Evolutionary conservation across 352 stramenopile species (phyloP).

Genomic region (Phytophthora megakarya): DNA sequence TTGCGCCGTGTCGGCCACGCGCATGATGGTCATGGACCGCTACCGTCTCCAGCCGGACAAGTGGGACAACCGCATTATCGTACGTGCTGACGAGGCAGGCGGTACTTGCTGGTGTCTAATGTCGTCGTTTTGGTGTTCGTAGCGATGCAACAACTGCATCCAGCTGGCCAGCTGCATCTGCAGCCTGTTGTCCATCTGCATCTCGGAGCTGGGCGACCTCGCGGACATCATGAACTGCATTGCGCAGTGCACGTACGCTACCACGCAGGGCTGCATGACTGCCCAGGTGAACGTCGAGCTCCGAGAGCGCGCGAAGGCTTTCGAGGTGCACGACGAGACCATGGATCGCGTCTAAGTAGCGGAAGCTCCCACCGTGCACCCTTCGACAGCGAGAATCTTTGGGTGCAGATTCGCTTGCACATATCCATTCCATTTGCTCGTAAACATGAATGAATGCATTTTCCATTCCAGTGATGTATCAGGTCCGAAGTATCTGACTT

Average conservation of each 20-base stretch:
- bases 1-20: constrained; percentile 89
- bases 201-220: constrained; percentile 63
- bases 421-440: constrained; percentile 13
- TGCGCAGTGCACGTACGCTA: constrained; percentile 91
- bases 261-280: constrained; percentile 94
- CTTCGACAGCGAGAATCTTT: constrained; percentile 12
- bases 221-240: constrained; percentile 88
- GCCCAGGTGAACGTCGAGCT: constrained; percentile 93
- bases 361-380: neutral
- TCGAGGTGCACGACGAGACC: constrained; percentile 48
- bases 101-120: neutral
- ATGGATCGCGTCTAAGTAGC: constrained; percentile 69
- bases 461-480: constrained; percentile 27
- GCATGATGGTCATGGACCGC: constrained; percentile 91
- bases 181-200: constrained; percentile 77
- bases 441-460: constrained; percentile 25
- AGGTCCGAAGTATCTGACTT: too few species aligned
- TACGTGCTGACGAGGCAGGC: constrained; percentile 29
- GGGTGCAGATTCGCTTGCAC: constrained; percentile 11
- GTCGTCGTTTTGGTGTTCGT: constrained; percentile 6
- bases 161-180: constrained; percentile 79
- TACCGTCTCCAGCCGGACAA: constrained; percentile 91
- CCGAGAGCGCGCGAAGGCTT: constrained; percentile 73
- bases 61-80: constrained; percentile 94
- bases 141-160: constrained; percentile 94